Evolutionary conservation across 1,284 basidiomycete species (phyloP), one percentile per base, ranked within the genome.

Genomic region (Moniliella sp.): DNA sequence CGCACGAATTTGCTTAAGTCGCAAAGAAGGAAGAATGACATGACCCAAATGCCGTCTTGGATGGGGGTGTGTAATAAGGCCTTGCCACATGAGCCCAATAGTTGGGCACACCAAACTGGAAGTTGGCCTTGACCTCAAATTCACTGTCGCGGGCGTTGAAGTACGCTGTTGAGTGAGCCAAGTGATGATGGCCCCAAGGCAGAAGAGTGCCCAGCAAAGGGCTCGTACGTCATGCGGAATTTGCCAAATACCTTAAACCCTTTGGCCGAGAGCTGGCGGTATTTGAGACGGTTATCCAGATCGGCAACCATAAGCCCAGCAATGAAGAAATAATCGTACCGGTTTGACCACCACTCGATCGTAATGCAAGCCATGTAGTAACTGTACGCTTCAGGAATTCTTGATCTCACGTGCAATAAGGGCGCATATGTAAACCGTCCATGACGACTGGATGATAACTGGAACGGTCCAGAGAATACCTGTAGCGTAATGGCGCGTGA

Each of bases 381-480:
- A 4, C 31, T 33, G 39, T 39, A 51, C 11, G 48, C 41, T 40
- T 53, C 36, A 41, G 9, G 38, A 31, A 35, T 48, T 50, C 36
- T 39, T 43, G 40, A 53, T 46, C 38, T 50, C 43, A 37, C 43
- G 44, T 3, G 45, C 48, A 12, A 53, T 31, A 1, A 53, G 39
- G 5, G 46, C 50, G 29, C 43, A 46, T 30, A 42, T 42, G 35
- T 46, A 26, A 5, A 37, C 40, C 2, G 47, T 49, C 50, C 50
- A 53, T 4, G 40, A 45, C 23, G 42, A 39, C 31, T 48, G 45
- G 15, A 53, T 45, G 13, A 53, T 51, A 11, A 53, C 39, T 9
- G 50, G 50, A 17, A 51, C 48, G 15, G 50, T 51, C 50, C 50
- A 53, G 5, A 53, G 46, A 29, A 53, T 45, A 42, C 50, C 50